These are phyloP conservation scores for Eustoma russellianum DNA, from an alignment of 257 asterid species.

Conservation along the genomic window DNA sequence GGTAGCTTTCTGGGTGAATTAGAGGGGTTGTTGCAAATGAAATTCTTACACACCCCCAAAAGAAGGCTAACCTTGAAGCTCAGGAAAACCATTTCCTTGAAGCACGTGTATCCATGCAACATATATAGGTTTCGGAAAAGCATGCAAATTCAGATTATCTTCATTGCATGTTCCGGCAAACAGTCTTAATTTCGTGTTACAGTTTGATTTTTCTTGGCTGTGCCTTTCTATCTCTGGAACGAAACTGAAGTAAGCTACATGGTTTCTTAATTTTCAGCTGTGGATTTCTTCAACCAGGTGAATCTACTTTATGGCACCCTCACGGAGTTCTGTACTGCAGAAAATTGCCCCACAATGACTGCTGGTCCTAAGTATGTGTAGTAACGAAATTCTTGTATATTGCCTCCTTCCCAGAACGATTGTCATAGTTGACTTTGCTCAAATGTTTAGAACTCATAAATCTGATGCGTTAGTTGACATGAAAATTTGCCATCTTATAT, in stretches of 20 bases:
- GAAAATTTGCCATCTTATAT: too few relatives aligned
- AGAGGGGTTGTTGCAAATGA: too few relatives aligned
- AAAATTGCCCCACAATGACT: slow-evolving; percentile 89
- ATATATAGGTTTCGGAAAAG: too few relatives aligned
- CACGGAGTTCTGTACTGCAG: slow-evolving; percentile 87
- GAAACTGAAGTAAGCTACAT: slow-evolving; percentile 25
- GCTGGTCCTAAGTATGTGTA: slow-evolving; percentile 91
- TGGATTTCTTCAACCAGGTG: slow-evolving; percentile 94
- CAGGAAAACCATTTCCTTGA: too few relatives aligned
- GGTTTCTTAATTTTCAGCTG: slow-evolving; percentile 54
- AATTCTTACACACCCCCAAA: too few relatives aligned
- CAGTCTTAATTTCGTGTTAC: too few relatives aligned
- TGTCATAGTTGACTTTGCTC: not conserved
- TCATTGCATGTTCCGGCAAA: not conserved
- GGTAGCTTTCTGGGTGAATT: too few relatives aligned
- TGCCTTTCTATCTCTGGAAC: slow-evolving; percentile 9
- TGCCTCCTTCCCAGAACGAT: not conserved
- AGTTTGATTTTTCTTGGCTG: not conserved
- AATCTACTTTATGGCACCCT: slow-evolving; percentile 91
- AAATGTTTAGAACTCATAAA: too few relatives aligned
- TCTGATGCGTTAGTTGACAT: too few relatives aligned
- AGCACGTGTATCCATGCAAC: too few relatives aligned
- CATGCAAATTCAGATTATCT: not conserved
- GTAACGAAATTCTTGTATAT: too few relatives aligned
- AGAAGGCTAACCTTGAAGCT: too few relatives aligned